phyloP scores from a whole-genome alignment of 2,329 filamentous ascomycete species.

The Colletotrichum cuscutae region DNA sequence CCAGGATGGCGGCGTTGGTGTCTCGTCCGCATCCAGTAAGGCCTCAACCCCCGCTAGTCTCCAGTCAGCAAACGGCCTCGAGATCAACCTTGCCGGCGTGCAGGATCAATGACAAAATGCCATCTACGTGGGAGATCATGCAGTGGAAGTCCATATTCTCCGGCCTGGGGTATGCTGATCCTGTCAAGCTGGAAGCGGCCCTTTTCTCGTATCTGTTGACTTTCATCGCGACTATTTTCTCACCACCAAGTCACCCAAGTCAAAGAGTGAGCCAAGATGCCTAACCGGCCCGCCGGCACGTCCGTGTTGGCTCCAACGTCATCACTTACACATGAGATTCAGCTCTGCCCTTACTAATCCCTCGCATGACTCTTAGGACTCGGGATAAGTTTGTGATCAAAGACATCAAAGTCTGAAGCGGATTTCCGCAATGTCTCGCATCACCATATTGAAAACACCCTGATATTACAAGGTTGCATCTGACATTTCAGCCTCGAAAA shows the following conservation, averaged over 20 bases:
- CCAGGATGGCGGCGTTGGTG: not conserved
- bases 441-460: slow-evolving; percentile 2
- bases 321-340: not conserved
- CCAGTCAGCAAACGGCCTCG: slow-evolving; percentile 12
- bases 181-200: not conserved
- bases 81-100: slow-evolving; percentile 2
- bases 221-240: not conserved
- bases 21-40: slow-evolving; percentile 1
- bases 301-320: slow-evolving; percentile 18
- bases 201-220: not conserved
- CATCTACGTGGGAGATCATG: slow-evolving; percentile 1
- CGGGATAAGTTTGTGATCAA: not conserved
- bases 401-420: not conserved
- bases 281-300: slow-evolving; percentile 7
- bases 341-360: not conserved
- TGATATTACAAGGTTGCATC: not conserved
- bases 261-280: slow-evolving; percentile 9
- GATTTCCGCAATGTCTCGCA: slow-evolving; percentile 13
- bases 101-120: not conserved
- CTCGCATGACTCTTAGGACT: not conserved
- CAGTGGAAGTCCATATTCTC: not conserved
- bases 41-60: not conserved
- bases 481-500: not conserved
- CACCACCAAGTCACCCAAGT: not conserved
- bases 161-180: not conserved